A percentile compares a stretch with the other conserved stretches of the same genome.
Evolutionary conservation across 179 eudicot genomes (phyloP).

Genomic region (Carnegiea gigantea): DNA sequence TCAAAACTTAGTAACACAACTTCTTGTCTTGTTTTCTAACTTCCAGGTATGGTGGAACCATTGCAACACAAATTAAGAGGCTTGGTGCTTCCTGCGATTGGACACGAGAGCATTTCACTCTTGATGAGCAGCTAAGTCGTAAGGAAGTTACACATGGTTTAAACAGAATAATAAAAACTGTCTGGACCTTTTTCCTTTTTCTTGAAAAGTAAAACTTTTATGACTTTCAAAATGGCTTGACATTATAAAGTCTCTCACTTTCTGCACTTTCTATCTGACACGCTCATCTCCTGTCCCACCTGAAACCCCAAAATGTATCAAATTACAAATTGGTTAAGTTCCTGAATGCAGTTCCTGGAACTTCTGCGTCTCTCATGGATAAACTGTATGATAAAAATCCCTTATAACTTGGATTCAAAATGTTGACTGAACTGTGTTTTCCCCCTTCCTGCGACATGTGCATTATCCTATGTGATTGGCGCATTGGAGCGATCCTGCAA

Average conservation of each 20-base stretch:
- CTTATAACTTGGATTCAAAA: too few species aligned
- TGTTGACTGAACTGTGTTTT: too few species aligned
- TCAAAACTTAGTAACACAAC: neutral
- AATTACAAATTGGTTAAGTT: too few species aligned
- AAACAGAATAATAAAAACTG: neutral
- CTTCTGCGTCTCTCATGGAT: too few species aligned
- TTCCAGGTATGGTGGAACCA: conserved; percentile 94
- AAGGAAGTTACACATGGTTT: conserved; percentile 51
- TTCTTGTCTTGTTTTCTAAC: conserved; percentile 11
- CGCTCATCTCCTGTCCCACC: too few species aligned
- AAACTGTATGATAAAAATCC: too few species aligned
- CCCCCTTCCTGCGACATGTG: too few species aligned
- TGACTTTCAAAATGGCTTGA: neutral
- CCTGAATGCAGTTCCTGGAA: too few species aligned
- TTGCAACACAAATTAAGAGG: conserved; percentile 92
- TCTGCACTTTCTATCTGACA: too few species aligned
- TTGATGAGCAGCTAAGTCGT: conserved; percentile 98
- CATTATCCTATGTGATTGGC: too few species aligned
- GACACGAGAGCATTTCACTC: conserved; percentile 92
- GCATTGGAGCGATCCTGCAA: too few species aligned
- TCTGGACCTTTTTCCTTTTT: neutral
- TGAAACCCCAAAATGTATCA: too few species aligned
- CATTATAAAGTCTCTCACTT: neutral
- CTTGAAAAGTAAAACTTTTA: neutral
- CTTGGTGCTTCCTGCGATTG: conserved; percentile 99